Base-by-base conservation (phyloP, 257 asterid genomes). In the Jasminum sambac region DNA sequence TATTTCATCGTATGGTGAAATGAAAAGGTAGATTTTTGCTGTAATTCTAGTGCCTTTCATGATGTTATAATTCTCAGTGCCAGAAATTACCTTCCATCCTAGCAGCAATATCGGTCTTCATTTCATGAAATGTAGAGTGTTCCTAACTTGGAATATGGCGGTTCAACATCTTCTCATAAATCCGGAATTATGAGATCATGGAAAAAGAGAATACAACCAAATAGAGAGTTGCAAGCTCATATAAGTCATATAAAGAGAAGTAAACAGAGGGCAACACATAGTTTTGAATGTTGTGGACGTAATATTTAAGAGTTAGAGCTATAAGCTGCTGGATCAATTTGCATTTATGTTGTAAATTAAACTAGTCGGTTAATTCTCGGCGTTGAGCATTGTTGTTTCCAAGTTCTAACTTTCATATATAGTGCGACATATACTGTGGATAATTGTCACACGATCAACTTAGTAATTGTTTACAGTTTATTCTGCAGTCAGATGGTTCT, bases 391-490 rank as follows among this genome's bases (percentile, higher is more conserved):
- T n/a, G 23, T n/a, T 48, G 24, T 21, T 52, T 52, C 13, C 3
- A 11, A 17, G 19, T 17, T 52, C 26, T 52, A 17, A 52, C 30
- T 9, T 19, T 52, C 21, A 52, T 2, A 3, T 9, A 8, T 19
- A 52, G 60, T 19, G 26, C 25, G 26, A 52, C 60, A 52, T 52
- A 19, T 52, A 2, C 25, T 17, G 17, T 19, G 9, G 60, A n/a
- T 52, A 52, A 52, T 48, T 9, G 0, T 48, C 8, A 48, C 10
- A 9, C 8, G 6, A 65, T 17, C 37, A 19, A 40, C 39, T 65
- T 65, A 2, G 62, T 59, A 38, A 50, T 16, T 72, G 60, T 38
- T 79, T 36, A 21, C 72, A 60, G 66, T 73, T 66, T 37, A 52
- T 52, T 39, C 42, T 70, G 70, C 50, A 70, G 21, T 43, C 44